phyloP scores from a whole-genome alignment of 257 asterid genomes.

The Plantago elongata region DNA sequence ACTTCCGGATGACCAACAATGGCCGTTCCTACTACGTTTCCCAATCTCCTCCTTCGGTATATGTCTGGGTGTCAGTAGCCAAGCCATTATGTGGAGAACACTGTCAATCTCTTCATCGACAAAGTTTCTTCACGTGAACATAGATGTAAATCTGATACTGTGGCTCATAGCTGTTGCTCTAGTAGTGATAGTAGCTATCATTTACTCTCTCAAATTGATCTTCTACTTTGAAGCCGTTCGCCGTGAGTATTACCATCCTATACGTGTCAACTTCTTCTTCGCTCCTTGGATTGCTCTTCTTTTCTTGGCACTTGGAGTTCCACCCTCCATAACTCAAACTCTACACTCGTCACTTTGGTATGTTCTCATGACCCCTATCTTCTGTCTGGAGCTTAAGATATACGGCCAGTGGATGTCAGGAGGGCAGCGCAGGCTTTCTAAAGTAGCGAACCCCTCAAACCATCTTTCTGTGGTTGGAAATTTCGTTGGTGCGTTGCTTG shows the following conservation, averaged over 20 bases:
- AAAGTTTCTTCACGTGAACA: constrained; percentile 46
- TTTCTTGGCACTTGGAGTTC: constrained; percentile 61
- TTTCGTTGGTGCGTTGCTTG: constrained; percentile 84
- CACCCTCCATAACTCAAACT: constrained; percentile 37
- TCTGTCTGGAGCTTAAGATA: constrained; percentile 64
- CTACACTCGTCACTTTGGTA: constrained; percentile 56
- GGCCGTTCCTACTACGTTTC: constrained; percentile 90
- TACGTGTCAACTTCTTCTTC: constrained; percentile 88
- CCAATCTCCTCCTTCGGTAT: constrained; percentile 77
- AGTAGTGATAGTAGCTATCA: constrained; percentile 24
- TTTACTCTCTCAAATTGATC: constrained; percentile 53
- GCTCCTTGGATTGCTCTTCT: constrained; percentile 81
- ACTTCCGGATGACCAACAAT: constrained; percentile 67
- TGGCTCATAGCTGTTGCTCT: constrained; percentile 67
- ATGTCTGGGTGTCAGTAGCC: constrained; percentile 91
- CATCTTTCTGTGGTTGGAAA: constrained; percentile 78
- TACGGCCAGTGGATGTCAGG: constrained; percentile 99
- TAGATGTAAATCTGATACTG: constrained; percentile 44
- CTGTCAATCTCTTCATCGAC: constrained; percentile 57
- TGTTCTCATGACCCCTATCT: constrained; percentile 65
- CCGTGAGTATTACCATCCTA: constrained; percentile 84
- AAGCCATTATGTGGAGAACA: constrained; percentile 92
- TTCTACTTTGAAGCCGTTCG: constrained; percentile 95
- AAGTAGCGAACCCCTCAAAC: constrained; percentile 88
- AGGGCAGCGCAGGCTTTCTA: constrained; percentile 76